A percentile compares a stretch with the other conserved stretches of the same genome.
phyloP scores from a whole-genome alignment of 306 rosid genomes.

The Gastrolobium bilobum region DNA sequence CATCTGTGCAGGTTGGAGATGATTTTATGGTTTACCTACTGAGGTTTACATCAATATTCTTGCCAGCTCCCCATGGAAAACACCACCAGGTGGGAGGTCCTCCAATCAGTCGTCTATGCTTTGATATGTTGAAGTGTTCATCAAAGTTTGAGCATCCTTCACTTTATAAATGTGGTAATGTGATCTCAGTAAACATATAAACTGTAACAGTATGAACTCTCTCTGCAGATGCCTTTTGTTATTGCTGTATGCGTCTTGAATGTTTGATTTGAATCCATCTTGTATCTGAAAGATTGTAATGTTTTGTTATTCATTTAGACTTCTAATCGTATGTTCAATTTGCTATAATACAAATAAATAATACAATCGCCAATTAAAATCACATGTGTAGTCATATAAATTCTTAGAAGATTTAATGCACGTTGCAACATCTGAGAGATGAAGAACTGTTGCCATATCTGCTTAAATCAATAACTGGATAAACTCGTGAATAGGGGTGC shows the following conservation, averaged over 20 bases:
- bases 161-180: slow-evolving; percentile 56
- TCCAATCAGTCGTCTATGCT: slow-evolving; percentile 59
- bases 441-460: background rate
- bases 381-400: slow-evolving; percentile 17
- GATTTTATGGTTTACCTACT: slow-evolving; percentile 66
- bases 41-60: slow-evolving; percentile 66
- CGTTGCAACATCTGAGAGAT: slow-evolving; percentile 28
- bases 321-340: slow-evolving; percentile 36
- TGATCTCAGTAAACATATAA: slow-evolving; percentile 22
- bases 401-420: slow-evolving; percentile 27
- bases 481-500: slow-evolving; percentile 37
- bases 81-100: slow-evolving; percentile 80
- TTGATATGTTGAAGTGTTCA: slow-evolving; percentile 41
- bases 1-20: slow-evolving; percentile 71
- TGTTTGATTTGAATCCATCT: slow-evolving; percentile 29
- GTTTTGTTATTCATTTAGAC: slow-evolving; percentile 23
- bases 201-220: slow-evolving; percentile 2
- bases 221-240: slow-evolving; percentile 7
- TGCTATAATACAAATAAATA: slow-evolving; percentile 19
- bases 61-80: slow-evolving; percentile 59
- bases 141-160: slow-evolving; percentile 47
- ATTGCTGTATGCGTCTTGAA: background rate
- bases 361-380: slow-evolving; percentile 32
- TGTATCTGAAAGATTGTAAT: background rate
- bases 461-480: slow-evolving; percentile 26